Base-by-base conservation (phyloP, 805 yeast species). In the Metschnikowia lunata region DNA sequence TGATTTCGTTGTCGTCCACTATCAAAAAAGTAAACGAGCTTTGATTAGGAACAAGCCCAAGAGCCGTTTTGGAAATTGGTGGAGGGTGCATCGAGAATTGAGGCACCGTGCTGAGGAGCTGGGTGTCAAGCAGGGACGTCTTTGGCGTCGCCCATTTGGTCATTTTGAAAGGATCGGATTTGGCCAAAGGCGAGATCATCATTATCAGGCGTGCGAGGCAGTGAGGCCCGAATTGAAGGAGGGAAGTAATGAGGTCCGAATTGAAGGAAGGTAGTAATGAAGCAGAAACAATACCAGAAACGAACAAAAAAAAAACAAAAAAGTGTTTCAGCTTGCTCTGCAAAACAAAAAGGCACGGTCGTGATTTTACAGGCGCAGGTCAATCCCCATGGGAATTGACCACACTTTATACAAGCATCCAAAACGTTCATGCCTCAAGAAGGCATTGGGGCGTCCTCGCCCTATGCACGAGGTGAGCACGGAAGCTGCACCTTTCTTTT, bases 1-100 rank as follows among this genome's bases (percentile, higher is more conserved):
- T 70, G 43, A 71, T 69, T 15, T 60, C 51, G 45, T 71, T 71
- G 52, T 71, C 76, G 53, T 71, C 76, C 13, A 71, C 74, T 12
- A 69, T 49, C 27, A 60, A 45, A 15, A 60, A 60, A n/a, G 31
- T 14, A 49, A 48, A 57, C 9, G 42, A 37, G 26, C 28, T 34
- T 30, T 29, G 34, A 49, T 52, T 52, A 28, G 61, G 54, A 18
- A 31, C 36, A 11, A 38, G 18, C 8, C 39, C 42, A 30, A 37
- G 41, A 11, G 31, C 40, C 12, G 40, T 13, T 39, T 39, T 43
- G n/a, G 26, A 9, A 7, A 38, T 32, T 12, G 42, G 42, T n/a
- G 42, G 36, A n/a, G 42, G 37, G 34, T 34, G 37, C 13, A 35
- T 34, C 29, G 47, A 43, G 26, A 29, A 47, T 35, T 37, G 50